A percentile compares a stretch with the other conserved stretches of the same genome.
These are phyloP conservation scores for Paecilomyces sp. DNA, from an alignment of 2,329 filamentous ascomycete genomes.

Conservation along the genomic window DNA sequence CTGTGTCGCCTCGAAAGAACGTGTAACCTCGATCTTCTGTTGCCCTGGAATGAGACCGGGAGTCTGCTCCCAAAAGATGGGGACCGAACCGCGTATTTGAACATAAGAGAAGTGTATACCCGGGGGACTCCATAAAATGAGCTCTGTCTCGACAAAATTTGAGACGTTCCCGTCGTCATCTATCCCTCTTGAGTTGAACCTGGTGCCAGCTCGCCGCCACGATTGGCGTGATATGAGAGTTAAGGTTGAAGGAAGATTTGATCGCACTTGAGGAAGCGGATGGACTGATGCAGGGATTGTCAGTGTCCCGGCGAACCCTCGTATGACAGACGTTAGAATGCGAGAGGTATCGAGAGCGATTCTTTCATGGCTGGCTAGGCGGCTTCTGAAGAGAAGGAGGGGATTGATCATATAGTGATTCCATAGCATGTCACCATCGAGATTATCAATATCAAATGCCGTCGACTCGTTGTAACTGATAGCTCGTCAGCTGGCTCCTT, in stretches of 20 bases:
- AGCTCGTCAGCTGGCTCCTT: conserved; percentile 12
- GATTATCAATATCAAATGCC: conserved; percentile 82
- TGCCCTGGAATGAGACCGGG: conserved; percentile 82
- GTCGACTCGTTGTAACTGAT: conserved; percentile 63
- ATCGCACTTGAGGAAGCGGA: conserved; percentile 57
- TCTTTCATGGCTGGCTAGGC: conserved; percentile 67
- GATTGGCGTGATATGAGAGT: conserved; percentile 90
- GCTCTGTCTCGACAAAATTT: conserved; percentile 98
- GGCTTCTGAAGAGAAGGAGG: conserved; percentile 78
- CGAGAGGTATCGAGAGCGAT: conserved; percentile 75
- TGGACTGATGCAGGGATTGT: conserved; percentile 71
- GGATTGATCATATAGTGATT: conserved; percentile 98
- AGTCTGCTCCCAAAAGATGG: conserved; percentile 94
- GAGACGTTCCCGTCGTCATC: conserved; percentile 96
- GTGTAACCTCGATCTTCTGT: conserved; percentile 87
- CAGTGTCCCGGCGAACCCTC: conserved; percentile 84
- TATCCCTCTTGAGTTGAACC: conserved; percentile 95
- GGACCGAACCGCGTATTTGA: conserved; percentile 86
- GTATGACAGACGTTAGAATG: conserved; percentile 87
- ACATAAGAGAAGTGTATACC: conserved; percentile 83
- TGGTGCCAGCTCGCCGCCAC: conserved; percentile 81
- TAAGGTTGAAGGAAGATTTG: conserved; percentile 72
- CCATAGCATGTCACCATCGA: conserved; percentile 91
- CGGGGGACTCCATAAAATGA: conserved; percentile 76
- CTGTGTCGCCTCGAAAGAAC: conserved; percentile 83